phyloP scores from a whole-genome alignment of 192 early-diverging fungal species.

The Oehlia diaphana region DNA sequence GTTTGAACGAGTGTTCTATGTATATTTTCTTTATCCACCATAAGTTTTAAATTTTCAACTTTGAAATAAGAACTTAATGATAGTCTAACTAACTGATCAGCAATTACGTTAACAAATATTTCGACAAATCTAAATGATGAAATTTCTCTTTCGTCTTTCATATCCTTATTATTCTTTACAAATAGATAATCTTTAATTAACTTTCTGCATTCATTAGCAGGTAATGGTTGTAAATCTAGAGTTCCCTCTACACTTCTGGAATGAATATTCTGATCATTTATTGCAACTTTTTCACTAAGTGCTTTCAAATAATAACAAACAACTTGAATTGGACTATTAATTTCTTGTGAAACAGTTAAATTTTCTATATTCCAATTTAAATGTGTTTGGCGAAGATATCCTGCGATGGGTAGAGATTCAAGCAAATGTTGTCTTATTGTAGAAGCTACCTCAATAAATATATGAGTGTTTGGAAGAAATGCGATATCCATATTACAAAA shows the following conservation, averaged over 20 bases:
- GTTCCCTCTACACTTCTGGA: not conserved
- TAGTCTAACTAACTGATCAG: slow-evolving; percentile 29
- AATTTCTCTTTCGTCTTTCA: not conserved
- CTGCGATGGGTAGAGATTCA: slow-evolving; percentile 14
- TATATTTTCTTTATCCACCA: slow-evolving; percentile 7
- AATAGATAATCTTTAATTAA: slow-evolving; percentile 25
- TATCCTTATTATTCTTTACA: not conserved
- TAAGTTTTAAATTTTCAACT: slow-evolving; percentile 26
- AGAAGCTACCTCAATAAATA: slow-evolving; percentile 31
- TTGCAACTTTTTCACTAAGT: not conserved
- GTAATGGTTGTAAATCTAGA: not conserved
- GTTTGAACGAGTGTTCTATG: slow-evolving; percentile 15
- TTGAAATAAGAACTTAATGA: slow-evolving; percentile 26
- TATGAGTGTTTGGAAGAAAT: not conserved
- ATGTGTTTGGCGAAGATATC: slow-evolving; percentile 1
- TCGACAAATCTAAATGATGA: slow-evolving; percentile 27
- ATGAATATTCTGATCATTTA: slow-evolving; percentile 13
- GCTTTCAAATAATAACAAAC: slow-evolving; percentile 23
- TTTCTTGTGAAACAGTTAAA: slow-evolving; percentile 13
- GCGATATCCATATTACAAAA: slow-evolving; percentile 10
- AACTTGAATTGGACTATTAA: slow-evolving; percentile 27
- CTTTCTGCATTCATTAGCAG: not conserved
- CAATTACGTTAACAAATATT: slow-evolving; percentile 27
- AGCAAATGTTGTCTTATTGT: slow-evolving; percentile 19
- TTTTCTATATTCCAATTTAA: slow-evolving; percentile 24